These are phyloP conservation scores for Violaceomyces palustris DNA, from an alignment of 1,284 basidiomycete genomes.

Conservation along the genomic window DNA sequence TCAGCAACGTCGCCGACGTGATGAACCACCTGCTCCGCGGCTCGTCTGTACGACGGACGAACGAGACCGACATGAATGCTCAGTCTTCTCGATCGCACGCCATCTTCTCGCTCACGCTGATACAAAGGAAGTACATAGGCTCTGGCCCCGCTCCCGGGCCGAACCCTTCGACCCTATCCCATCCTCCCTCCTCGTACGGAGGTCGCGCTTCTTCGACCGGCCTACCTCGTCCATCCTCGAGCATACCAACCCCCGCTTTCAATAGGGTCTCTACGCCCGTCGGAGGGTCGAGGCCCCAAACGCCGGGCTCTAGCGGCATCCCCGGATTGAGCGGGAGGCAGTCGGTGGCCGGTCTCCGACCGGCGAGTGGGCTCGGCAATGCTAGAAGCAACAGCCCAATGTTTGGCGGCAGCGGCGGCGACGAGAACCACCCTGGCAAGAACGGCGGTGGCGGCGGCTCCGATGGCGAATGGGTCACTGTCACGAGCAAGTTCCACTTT, in stretches of 20 bases:
- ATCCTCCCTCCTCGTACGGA: not conserved
- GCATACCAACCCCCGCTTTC: conserved; percentile 2
- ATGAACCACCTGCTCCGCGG: conserved; percentile 81
- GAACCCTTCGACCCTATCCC: conserved; percentile 11
- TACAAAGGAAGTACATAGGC: conserved; percentile 55
- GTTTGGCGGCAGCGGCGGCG: not conserved
- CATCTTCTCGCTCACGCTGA: conserved; percentile 92
- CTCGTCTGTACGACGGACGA: conserved; percentile 81
- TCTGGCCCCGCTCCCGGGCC: conserved; percentile 25
- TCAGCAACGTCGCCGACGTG: conserved; percentile 76
- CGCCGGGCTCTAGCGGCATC: conserved; percentile 3
- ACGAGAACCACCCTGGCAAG: not conserved
- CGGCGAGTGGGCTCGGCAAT: conserved; percentile 16
- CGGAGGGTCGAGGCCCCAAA: conserved; percentile 8
- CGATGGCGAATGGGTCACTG: conserved; percentile 63
- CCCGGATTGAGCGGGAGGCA: conserved; percentile 14
- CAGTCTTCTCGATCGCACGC: conserved; percentile 97
- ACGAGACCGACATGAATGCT: conserved; percentile 97
- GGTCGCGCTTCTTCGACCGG: conserved; percentile 16
- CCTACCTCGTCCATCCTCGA: conserved; percentile 10
- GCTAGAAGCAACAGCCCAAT: not conserved
- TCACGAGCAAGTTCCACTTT: conserved; percentile 95
- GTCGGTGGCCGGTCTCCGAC: conserved; percentile 21
- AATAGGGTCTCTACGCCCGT: conserved; percentile 2
- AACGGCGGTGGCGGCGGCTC: not conserved